Percentiles rank a stretch among this genome's conserved stretches.
These are phyloP conservation scores for Fusarium sp. DNA, from an alignment of 2,329 filamentous ascomycete genomes.

Conservation along the genomic window DNA sequence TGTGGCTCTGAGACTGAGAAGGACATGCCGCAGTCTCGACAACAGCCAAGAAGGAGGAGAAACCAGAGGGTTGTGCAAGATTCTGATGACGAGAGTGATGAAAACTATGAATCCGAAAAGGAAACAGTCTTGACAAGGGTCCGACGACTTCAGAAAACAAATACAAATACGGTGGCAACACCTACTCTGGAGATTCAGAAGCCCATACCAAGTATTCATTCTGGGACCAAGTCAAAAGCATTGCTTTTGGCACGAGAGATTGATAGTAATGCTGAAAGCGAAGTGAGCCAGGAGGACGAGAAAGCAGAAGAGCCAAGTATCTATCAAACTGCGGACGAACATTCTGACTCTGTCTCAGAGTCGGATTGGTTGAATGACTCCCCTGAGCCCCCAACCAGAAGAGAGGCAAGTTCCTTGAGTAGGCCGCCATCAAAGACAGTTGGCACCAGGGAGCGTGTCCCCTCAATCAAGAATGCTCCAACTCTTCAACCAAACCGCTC, in stretches of 20 bases:
- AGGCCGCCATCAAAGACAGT: background rate
- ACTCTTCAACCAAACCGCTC: background rate
- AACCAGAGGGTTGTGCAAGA: conserved; percentile 25
- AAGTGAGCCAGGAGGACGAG: conserved; percentile 1
- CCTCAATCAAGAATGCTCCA: conserved; percentile 5
- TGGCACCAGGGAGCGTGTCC: background rate
- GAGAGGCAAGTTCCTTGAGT: background rate
- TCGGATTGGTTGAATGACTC: conserved; percentile 28
- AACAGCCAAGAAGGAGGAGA: conserved; percentile 11
- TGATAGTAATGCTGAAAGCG: conserved; percentile 14
- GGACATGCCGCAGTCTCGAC: conserved; percentile 2
- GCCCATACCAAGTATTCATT: background rate
- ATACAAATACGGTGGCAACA: background rate
- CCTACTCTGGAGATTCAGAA: background rate
- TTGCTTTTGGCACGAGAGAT: conserved; percentile 16
- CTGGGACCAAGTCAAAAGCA: conserved; percentile 9
- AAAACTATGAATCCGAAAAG: conserved; percentile 13
- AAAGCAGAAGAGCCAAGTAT: conserved; percentile 36
- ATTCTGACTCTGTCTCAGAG: conserved; percentile 31
- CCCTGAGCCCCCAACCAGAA: background rate
- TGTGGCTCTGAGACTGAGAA: conserved; percentile 14
- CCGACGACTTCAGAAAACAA: conserved; percentile 27
- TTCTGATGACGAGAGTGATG: conserved; percentile 28
- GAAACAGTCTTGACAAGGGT: conserved; percentile 34
- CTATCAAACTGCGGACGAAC: conserved; percentile 38